Evolutionary conservation across 2,329 filamentous ascomycete species (phyloP).

Genomic region (Colletotrichum aenigma): DNA sequence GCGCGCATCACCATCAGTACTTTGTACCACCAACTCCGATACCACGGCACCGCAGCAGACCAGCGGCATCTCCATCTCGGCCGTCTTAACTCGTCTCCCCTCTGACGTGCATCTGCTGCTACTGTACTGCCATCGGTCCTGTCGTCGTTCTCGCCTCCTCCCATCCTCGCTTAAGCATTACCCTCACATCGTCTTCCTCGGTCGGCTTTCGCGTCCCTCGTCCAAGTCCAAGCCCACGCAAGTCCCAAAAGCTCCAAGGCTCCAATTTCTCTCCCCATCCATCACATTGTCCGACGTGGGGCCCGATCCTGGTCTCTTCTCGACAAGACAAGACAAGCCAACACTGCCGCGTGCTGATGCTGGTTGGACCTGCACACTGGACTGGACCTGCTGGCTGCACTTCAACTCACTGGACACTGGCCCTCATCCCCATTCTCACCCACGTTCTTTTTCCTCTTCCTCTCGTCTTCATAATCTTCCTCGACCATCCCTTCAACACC

Average conservation of each 20-base stretch:
- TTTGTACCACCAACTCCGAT: neutral
- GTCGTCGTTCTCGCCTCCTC: neutral
- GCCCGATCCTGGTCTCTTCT: slow-evolving; percentile 9
- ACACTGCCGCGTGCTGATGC: slow-evolving; percentile 12
- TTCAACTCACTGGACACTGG: neutral
- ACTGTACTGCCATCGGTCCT: neutral
- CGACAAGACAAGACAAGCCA: slow-evolving; percentile 15
- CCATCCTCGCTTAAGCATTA: neutral
- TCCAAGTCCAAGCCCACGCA: neutral
- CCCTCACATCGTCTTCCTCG: neutral
- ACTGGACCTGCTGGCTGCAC: neutral
- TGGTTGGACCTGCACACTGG: neutral
- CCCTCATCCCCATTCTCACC: neutral
- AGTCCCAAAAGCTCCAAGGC: neutral
- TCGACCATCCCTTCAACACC: neutral
- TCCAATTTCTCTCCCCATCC: slow-evolving; percentile 16
- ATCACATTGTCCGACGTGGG: slow-evolving; percentile 17
- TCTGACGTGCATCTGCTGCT: neutral
- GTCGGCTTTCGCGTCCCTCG: neutral
- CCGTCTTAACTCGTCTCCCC: neutral
- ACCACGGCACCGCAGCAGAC: neutral
- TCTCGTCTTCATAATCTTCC: neutral
- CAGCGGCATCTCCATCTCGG: neutral
- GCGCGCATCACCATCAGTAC: neutral
- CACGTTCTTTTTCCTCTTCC: neutral